Base-by-base conservation (phyloP, 495 filamentous ascomycete species). In the Oidiodendron maius region DNA sequence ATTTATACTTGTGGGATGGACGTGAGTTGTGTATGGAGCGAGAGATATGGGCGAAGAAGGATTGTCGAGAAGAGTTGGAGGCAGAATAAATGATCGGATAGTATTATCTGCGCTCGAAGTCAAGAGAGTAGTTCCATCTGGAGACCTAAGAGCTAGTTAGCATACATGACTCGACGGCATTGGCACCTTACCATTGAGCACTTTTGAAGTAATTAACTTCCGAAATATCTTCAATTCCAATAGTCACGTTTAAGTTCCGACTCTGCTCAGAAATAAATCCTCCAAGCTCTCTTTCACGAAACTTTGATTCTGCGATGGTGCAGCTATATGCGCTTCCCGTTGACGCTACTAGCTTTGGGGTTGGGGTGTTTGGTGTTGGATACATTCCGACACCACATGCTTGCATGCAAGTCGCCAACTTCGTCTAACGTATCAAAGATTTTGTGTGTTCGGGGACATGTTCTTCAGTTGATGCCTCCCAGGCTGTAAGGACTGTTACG, bases 91-190 rank as follows among this genome's bases (percentile, higher is more conserved):
- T 11, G 81, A 78, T 42, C 78, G 72, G 35, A 94, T 71, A 40
- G 66, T 70, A 55, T 90, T 80, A 50, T 87, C 75, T 5, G 78
- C 81, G 32, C 75, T 83, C 21, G 77, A 75, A n/a, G 89, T 86
- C 57, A 98, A 60, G 40, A 96, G 66, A 5, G 78, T 80, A 9
- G 89, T 93, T 13, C 91, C 89, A 60, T 96, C 91, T 39, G 86
- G 80, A 5, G 87, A 80, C 83, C 81, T 81, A 56, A 30, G 52
- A 20, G 8, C 1, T 24, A 26, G 47, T 20, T 18, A 23, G 23
- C 22, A 3, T 23, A 22, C 24, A 10, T 26, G 24, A 5, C 18
- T 20, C 16, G 39, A 41, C 21, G 26, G 16, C 9, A 36, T 25
- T 37, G 18, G 12, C 38, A 37, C 40, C 42, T 17, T 57, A 75